Percentiles rank a stretch among this genome's conserved stretches.
Evolutionary conservation across 2,329 filamentous ascomycete genomes (phyloP).

Genomic region (Pezicula radicicola): DNA sequence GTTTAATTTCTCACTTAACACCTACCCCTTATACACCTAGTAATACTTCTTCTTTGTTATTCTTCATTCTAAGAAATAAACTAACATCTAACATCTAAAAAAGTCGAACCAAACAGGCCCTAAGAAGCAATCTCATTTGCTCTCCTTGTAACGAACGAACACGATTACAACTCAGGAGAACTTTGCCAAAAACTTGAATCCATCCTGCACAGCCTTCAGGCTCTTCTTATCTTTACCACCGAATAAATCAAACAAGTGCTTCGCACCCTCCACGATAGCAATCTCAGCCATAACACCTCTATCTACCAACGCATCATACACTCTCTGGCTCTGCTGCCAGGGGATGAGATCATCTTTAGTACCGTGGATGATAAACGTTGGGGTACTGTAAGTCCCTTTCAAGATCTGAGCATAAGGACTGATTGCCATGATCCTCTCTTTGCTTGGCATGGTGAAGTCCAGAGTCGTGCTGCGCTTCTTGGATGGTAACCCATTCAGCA

Average conservation of each 20-base stretch:
- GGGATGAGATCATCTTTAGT: slow-evolving; percentile 31
- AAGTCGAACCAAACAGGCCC: no score
- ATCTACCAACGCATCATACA: slow-evolving; percentile 11
- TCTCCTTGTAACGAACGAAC: no score
- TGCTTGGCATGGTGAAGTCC: background rate
- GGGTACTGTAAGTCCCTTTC: slow-evolving; percentile 26
- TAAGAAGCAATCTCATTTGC: no score
- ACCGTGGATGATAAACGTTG: slow-evolving; percentile 32
- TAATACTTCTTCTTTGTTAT: no score
- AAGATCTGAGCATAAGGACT: slow-evolving; percentile 29
- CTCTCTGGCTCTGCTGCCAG: slow-evolving; percentile 24
- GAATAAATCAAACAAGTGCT: background rate
- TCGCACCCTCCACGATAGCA: background rate
- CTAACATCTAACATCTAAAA: no score
- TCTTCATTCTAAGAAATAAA: no score
- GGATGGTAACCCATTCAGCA: slow-evolving; percentile 19
- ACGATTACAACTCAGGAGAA: no score
- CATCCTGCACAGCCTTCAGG: no score
- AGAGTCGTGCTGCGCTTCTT: background rate
- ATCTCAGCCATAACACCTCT: background rate
- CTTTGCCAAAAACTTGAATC: no score
- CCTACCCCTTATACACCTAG: no score
- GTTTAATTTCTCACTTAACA: no score
- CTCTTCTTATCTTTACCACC: no score
- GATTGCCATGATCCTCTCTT: slow-evolving; percentile 11